Percentiles rank a stretch among this genome's conserved stretches.
Conservation (phyloP, 78 protist species). For the Chrysochromulina tobinii region DNA sequence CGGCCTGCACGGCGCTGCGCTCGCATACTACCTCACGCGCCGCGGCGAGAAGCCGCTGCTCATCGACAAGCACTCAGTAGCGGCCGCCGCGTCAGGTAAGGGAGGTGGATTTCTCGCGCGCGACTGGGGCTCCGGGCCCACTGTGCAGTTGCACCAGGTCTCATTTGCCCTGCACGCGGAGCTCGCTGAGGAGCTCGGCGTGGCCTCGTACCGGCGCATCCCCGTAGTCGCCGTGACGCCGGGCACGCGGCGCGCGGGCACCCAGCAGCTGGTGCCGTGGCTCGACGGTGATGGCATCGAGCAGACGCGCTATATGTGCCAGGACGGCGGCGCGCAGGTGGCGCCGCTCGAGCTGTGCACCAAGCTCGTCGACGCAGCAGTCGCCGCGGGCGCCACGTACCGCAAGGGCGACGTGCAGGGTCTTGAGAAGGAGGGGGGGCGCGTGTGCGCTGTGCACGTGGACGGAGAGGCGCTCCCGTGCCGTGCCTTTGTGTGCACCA, state of each 20-base stretch:
- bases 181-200: not conserved
- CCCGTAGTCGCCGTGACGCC: constrained; percentile 14
- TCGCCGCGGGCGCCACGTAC: not conserved
- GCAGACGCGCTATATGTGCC: not conserved
- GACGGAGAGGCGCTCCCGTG: not conserved
- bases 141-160: not conserved
- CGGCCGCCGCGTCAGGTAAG: constrained; percentile 37
- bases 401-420: not conserved
- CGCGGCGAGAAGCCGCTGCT: constrained; percentile 32
- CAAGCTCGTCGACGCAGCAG: not conserved
- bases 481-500: not conserved
- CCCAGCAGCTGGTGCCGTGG: not conserved
- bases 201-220: constrained; percentile 20
- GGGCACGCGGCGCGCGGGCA: not conserved
- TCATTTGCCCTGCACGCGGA: constrained; percentile 24
- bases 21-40: constrained; percentile 39
- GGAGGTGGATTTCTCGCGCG: constrained; percentile 50
- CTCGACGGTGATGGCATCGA: not conserved
- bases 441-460: not conserved
- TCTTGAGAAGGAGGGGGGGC: not conserved
- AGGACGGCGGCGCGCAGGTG: constrained; percentile 5
- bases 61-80: constrained; percentile 22
- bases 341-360: constrained; percentile 19
- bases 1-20: constrained; percentile 19
- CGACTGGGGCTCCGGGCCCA: constrained; percentile 11